Base-by-base conservation (phyloP, 306 rosid genomes). In the Rubus parviflorus region DNA sequence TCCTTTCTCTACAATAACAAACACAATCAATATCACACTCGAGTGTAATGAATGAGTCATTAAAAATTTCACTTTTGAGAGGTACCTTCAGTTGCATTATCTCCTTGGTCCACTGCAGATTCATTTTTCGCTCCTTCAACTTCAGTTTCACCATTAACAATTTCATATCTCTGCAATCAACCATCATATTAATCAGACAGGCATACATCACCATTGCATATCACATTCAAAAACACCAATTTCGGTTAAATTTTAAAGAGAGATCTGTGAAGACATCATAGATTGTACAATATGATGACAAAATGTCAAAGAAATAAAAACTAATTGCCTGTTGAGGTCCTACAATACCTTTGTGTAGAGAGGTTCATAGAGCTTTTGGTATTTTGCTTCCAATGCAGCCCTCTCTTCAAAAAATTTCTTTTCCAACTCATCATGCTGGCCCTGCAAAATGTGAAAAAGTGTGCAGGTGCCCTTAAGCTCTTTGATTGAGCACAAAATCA, bases 381-480 rank as follows among this genome's bases (percentile, higher is more conserved):
- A 92, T 83, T 88, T 92, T 35, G 95, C 95, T 83, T 92, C 97
- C n/a, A 92, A 89, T 30, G 93, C 97, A 48, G 92, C 87, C 80
- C 91, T 89, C 73, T 92, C 97, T 84, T 92, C 97, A 1, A 92
- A 90, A 81, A 84, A 92, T 2, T 87, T 92, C 5, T 87, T 85
- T 81, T 92, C 93, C 8, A 88, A 65, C 75, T 89, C 93, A 69
- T 89, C 97, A 47, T 88, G 95, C 54, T 92, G 86, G 62, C 89
- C 73, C 97, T 92, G 85, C 47, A 68, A 30, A 47, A n/a, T 19
- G 17, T 19, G 14, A 37, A 58, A 14, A 35, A 58, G 15, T 4
- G 2, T 8, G 17, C 23, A 38, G 30, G 64, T n/a, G 13, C 62
- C 12, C 38, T 12, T 43, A 10, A 58, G 47, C 52, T 75, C 17